A percentile compares a stretch with the other conserved stretches of the same genome.
These are phyloP conservation scores for Mucor sp. DNA, from an alignment of 371 early-diverging fungal genomes.

Conservation along the genomic window DNA sequence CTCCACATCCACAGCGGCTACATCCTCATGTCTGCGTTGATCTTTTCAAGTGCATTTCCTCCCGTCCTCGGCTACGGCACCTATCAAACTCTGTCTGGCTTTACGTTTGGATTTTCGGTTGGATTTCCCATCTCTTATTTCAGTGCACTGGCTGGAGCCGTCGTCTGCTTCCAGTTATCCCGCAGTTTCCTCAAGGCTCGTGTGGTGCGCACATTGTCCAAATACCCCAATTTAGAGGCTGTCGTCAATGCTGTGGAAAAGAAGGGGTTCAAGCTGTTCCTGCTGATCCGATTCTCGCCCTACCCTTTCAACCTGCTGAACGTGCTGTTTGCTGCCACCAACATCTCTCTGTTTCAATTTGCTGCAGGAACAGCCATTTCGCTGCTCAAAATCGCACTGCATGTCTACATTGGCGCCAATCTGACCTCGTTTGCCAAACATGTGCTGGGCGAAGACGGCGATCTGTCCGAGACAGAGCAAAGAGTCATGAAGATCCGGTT, in stretches of 20 bases:
- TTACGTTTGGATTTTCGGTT: conserved; percentile 61
- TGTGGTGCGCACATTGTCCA: conserved; percentile 53
- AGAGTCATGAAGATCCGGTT: conserved; percentile 38
- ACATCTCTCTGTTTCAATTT: conserved; percentile 59
- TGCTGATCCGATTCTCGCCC: conserved; percentile 74
- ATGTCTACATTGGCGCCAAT: conserved; percentile 77
- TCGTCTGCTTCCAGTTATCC: conserved; percentile 62
- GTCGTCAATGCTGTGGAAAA: conserved; percentile 69
- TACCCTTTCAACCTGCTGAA: conserved; percentile 80
- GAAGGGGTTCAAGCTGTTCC: conserved; percentile 68
- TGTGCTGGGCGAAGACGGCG: conserved; percentile 49
- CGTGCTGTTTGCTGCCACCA: conserved; percentile 65
- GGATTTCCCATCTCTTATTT: conserved; percentile 66
- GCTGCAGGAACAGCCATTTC: conserved; percentile 66
- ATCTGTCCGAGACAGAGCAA: conserved; percentile 36
- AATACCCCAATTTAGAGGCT: conserved; percentile 56
- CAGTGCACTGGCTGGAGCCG: conserved; percentile 59
- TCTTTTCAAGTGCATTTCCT: conserved; percentile 66
- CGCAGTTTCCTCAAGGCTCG: conserved; percentile 54
- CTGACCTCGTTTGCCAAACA: conserved; percentile 59
- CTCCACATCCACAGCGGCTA: conserved; percentile 32
- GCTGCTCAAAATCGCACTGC: conserved; percentile 63
- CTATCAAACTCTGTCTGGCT: conserved; percentile 66
- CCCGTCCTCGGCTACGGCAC: conserved; percentile 71
- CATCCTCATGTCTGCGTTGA: conserved; percentile 36